phyloP scores from a whole-genome alignment of 371 early-diverging fungal species.

The Globomyces sp. region DNA sequence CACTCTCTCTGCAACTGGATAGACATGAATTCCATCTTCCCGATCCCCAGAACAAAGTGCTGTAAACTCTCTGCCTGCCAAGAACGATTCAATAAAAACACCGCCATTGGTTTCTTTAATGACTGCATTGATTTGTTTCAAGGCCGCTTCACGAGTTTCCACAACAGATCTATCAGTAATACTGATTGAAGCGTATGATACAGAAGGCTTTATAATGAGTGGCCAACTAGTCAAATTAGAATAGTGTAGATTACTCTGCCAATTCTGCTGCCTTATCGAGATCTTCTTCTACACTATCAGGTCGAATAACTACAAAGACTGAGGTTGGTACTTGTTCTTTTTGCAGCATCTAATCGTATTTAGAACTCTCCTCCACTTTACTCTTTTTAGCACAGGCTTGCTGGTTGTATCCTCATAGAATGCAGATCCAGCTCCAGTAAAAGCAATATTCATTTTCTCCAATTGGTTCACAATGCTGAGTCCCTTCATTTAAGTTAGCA shows the following conservation, averaged over 20 bases:
- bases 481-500: constrained; percentile 15
- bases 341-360: background rate
- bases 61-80: constrained; percentile 52
- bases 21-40: constrained; percentile 38
- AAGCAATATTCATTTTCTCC: constrained; percentile 18
- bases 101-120: constrained; percentile 26
- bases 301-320: constrained; percentile 23
- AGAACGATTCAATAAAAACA: constrained; percentile 48
- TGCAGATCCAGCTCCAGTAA: constrained; percentile 18
- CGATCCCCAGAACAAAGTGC: constrained; percentile 43
- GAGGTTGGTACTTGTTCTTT: constrained; percentile 29
- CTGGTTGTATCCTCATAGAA: constrained; percentile 27
- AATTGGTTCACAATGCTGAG: constrained; percentile 17
- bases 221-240: constrained; percentile 39
- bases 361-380: background rate
- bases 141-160: constrained; percentile 22
- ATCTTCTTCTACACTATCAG: constrained; percentile 13
- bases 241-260: background rate
- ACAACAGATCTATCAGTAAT: constrained; percentile 45
- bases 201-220: constrained; percentile 45
- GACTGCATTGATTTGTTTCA: constrained; percentile 32
- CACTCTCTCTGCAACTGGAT: constrained; percentile 48
- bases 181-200: constrained; percentile 47
- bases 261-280: constrained; percentile 3
- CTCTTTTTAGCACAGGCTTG: constrained; percentile 29